A percentile compares a stretch with the other conserved stretches of the same genome.
Conservation (phyloP, 192 early-diverging fungal genomes). For the Gamsiella multidivaricata region DNA sequence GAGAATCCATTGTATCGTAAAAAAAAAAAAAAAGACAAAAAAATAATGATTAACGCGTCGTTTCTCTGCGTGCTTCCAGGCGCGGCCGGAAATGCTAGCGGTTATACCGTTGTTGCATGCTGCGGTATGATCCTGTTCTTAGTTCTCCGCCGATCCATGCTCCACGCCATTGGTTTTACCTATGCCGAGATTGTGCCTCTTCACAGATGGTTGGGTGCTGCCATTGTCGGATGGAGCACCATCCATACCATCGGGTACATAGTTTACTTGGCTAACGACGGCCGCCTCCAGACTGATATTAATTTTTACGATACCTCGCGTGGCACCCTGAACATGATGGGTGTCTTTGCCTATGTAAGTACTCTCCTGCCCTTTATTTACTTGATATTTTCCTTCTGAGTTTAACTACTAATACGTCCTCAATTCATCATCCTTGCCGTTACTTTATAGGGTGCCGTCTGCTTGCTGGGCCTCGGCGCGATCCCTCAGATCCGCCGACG, state of each 20-base stretch:
- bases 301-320: slow-evolving; percentile 37
- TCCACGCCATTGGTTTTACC: slow-evolving; percentile 53
- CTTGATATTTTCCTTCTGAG: neutral
- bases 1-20: no score
- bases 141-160: slow-evolving; percentile 52
- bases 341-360: slow-evolving; percentile 53
- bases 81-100: slow-evolving; percentile 36
- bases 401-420: neutral
- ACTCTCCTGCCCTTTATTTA: neutral
- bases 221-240: slow-evolving; percentile 43
- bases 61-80: no score
- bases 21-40: no score
- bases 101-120: slow-evolving; percentile 37
- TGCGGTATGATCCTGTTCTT: slow-evolving; percentile 50
- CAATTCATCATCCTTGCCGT: neutral
- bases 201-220: slow-evolving; percentile 49
- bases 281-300: slow-evolving; percentile 30
- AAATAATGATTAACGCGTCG: no score
- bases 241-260: slow-evolving; percentile 45
- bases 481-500: slow-evolving; percentile 47
- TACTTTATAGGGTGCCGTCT: slow-evolving; percentile 40
- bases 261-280: slow-evolving; percentile 24
- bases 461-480: slow-evolving; percentile 36
- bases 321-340: slow-evolving; percentile 51
- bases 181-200: slow-evolving; percentile 47